These are phyloP conservation scores for Tremellales sp. DNA, from an alignment of 1,284 basidiomycete genomes.

Conservation along the genomic window DNA sequence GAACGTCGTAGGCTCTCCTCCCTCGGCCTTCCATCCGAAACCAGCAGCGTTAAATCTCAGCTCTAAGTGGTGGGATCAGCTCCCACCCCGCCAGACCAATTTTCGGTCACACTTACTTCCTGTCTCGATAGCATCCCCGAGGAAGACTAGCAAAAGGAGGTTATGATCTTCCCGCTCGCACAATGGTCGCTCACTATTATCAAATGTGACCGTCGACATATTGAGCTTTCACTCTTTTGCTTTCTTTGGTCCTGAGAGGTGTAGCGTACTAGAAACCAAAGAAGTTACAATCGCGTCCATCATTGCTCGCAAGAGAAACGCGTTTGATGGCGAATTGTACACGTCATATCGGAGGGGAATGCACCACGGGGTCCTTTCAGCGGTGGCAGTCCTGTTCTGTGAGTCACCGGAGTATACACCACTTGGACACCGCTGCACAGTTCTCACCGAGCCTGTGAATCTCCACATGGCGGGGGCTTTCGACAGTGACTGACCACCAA, in stretches of 20 bases:
- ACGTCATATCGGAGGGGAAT: neutral
- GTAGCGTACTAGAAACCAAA: neutral
- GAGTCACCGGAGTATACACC: too few relatives aligned
- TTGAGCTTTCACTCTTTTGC: too few relatives aligned
- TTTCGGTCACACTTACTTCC: conserved; percentile 81
- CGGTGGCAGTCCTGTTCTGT: too few relatives aligned
- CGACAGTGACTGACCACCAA: too few relatives aligned
- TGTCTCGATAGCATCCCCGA: conserved; percentile 65
- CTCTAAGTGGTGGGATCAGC: conserved; percentile 54
- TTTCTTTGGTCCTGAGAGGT: neutral
- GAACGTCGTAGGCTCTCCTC: conserved; percentile 64
- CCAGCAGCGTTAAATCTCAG: conserved; percentile 82
- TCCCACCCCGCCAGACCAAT: neutral
- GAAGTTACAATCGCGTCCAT: neutral
- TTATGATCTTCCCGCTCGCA: neutral
- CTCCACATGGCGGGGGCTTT: too few relatives aligned
- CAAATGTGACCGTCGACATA: conserved; percentile 45
- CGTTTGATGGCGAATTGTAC: neutral
- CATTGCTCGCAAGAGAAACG: neutral
- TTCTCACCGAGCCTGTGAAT: too few relatives aligned
- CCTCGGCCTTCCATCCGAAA: conserved; percentile 75
- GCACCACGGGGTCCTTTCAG: too few relatives aligned
- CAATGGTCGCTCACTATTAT: conserved; percentile 27
- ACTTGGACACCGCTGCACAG: too few relatives aligned
- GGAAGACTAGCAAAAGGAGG: conserved; percentile 55